Evolutionary conservation across 2,329 filamentous ascomycete species (phyloP).

Genomic region (Acephala macrosclerotiorum): DNA sequence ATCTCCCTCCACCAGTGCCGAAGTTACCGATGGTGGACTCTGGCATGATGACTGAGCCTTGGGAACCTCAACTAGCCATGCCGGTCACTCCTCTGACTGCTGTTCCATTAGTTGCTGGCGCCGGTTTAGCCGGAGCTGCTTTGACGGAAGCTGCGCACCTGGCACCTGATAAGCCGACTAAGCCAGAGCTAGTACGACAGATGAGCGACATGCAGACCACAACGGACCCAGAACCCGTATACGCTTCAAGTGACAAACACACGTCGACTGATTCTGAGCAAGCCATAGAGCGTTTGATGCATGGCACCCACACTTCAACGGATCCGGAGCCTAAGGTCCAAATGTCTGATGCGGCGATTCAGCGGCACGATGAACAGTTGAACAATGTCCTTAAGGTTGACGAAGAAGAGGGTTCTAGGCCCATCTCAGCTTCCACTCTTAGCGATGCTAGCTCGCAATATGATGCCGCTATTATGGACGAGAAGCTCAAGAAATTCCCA

Average conservation of each 20-base stretch:
- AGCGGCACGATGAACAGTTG: constrained; percentile 41
- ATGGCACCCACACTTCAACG: constrained; percentile 31
- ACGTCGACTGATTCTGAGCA: constrained; percentile 32
- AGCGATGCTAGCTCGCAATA: constrained; percentile 62
- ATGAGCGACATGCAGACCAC: constrained; percentile 30
- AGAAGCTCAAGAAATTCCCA: constrained; percentile 62
- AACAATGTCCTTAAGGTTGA: constrained; percentile 32
- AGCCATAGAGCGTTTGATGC: constrained; percentile 22
- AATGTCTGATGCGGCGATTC: constrained; percentile 41
- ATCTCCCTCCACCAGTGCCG: constrained; percentile 58
- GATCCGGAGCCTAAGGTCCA: constrained; percentile 26
- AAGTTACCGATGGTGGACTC: constrained; percentile 64
- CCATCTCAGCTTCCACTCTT: constrained; percentile 55
- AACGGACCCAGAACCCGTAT: constrained; percentile 25
- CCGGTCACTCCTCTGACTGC: constrained; percentile 33
- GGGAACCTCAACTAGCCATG: constrained; percentile 48
- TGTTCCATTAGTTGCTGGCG: constrained; percentile 34
- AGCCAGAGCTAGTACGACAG: constrained; percentile 29
- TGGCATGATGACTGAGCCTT: constrained; percentile 66
- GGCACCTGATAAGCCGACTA: constrained; percentile 26
- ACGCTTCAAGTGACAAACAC: constrained; percentile 26
- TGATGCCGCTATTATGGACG: constrained; percentile 55
- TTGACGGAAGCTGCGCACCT: constrained; percentile 14
- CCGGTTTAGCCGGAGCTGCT: constrained; percentile 16
- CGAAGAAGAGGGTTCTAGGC: constrained; percentile 42